These are phyloP conservation scores for Secale cereale DNA, from an alignment of 176 grass and related monocot genomes.

Conservation along the genomic window DNA sequence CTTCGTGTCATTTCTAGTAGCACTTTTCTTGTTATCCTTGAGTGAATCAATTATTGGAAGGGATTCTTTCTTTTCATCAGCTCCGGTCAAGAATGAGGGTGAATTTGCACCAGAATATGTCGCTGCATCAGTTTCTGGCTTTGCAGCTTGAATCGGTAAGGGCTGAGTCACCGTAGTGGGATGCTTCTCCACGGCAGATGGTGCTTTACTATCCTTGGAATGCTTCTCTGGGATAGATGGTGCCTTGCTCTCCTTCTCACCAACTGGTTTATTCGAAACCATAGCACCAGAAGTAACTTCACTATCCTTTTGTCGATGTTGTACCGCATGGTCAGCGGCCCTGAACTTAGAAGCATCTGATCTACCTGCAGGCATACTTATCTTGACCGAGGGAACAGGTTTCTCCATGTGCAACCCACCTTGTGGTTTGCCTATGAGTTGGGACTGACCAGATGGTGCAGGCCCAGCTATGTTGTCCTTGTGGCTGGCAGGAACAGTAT, in stretches of 20 bases:
- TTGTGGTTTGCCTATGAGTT: conserved; percentile 28
- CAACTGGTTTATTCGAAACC: conserved; percentile 22
- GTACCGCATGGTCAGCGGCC: conserved; percentile 22
- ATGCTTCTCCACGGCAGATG: conserved; percentile 11
- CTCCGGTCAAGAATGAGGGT: conserved; percentile 17
- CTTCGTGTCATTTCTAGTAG: conserved; percentile 40
- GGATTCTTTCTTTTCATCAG: conserved; percentile 53
- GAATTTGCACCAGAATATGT: conserved; percentile 15
- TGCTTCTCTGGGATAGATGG: conserved; percentile 20
- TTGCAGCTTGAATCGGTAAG: conserved; percentile 3
- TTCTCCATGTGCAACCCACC: conserved; percentile 34
- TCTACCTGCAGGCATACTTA: conserved; percentile 48
- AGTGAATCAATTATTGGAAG: conserved; percentile 46
- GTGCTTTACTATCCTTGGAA: conserved; percentile 28
- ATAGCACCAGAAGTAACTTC: conserved; percentile 27
- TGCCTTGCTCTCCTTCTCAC: conserved; percentile 36
- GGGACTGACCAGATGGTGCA: conserved; percentile 20
- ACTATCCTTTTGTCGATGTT: conserved; percentile 27
- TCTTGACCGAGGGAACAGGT: conserved; percentile 40
- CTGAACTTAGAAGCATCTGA: conserved; percentile 42
- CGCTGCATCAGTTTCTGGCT: conserved; percentile 14
- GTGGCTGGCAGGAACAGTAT: conserved; percentile 14
- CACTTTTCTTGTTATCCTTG: conserved; percentile 62
- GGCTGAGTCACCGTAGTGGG: conserved; percentile 16
- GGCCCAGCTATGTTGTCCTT: conserved; percentile 24